A percentile compares a stretch with the other conserved stretches of the same genome.
phyloP scores from a whole-genome alignment of 2,329 filamentous ascomycete species.

The Coniochaeta sp. region DNA sequence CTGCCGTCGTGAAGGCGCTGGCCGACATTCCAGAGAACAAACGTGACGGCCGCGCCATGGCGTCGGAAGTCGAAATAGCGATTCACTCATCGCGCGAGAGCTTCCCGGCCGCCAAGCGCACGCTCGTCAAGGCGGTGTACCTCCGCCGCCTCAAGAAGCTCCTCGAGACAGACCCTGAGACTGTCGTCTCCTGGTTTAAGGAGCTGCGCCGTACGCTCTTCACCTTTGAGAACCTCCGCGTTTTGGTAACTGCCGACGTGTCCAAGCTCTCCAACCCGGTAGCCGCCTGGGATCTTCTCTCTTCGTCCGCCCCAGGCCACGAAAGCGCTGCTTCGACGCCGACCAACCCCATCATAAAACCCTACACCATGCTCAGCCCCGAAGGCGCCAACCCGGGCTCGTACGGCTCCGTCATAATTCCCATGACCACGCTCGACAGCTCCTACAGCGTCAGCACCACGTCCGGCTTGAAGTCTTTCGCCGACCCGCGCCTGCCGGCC shows the following conservation, averaged over 20 bases:
- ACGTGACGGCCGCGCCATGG: constrained; percentile 69
- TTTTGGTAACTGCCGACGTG: constrained; percentile 78
- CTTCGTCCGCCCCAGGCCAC: constrained; percentile 38
- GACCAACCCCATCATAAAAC: constrained; percentile 64
- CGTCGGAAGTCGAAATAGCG: constrained; percentile 62
- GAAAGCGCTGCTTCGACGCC: constrained; percentile 32
- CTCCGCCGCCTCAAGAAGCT: constrained; percentile 79
- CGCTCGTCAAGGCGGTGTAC: constrained; percentile 80
- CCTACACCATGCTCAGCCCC: constrained; percentile 63
- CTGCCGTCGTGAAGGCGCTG: constrained; percentile 69
- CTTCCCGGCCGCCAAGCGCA: constrained; percentile 68
- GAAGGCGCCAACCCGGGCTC: constrained; percentile 70
- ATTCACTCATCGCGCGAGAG: constrained; percentile 74
- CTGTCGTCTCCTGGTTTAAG: constrained; percentile 71
- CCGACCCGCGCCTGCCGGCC: constrained; percentile 71
- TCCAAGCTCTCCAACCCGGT: constrained; percentile 67
- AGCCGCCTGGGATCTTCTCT: constrained; percentile 65
- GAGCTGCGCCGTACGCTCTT: constrained; percentile 69
- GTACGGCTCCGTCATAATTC: constrained; percentile 69
- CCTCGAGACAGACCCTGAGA: constrained; percentile 66
- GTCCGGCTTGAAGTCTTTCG: constrained; percentile 66
- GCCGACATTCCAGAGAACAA: constrained; percentile 91
- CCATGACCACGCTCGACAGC: constrained; percentile 87
- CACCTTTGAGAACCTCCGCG: constrained; percentile 75
- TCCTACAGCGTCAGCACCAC: constrained; percentile 77